Percentiles rank a stretch among this genome's conserved stretches.
phyloP scores from a whole-genome alignment of 1,139 yeast species.

The Pichia sp. region DNA sequence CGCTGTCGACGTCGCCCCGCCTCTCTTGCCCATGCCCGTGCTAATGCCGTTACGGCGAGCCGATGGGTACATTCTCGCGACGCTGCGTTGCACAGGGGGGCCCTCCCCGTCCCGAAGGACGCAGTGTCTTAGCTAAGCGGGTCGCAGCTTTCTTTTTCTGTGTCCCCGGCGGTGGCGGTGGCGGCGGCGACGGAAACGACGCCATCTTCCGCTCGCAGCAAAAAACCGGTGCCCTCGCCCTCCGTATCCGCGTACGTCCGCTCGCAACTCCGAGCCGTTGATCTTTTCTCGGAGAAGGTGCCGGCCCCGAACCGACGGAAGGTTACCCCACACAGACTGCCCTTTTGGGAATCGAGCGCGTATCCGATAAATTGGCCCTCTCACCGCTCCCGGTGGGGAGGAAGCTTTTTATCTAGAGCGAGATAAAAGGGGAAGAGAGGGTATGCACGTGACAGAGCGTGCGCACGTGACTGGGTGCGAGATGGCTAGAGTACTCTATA shows the following conservation, averaged over 20 bases:
- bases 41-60: background rate
- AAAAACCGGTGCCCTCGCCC: no score
- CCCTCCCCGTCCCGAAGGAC: no score
- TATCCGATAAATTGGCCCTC: background rate
- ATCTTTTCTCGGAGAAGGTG: background rate
- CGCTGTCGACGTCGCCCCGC: no score
- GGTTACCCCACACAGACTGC: conserved; percentile 2
- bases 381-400: no score
- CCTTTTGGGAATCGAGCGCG: conserved; percentile 3
- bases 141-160: no score
- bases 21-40: background rate
- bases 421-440: no score
- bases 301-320: no score
- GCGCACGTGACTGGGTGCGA: background rate
- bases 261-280: background rate
- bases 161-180: no score
- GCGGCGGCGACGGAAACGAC: background rate
- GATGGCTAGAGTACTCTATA: background rate
- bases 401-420: no score
- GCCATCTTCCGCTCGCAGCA: no score
- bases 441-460: no score
- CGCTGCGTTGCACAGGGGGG: background rate
- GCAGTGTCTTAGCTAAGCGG: no score
- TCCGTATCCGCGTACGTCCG: background rate
- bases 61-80: background rate